phyloP scores from a whole-genome alignment of 176 grass and related monocot species.

The Carex scoparia region DNA sequence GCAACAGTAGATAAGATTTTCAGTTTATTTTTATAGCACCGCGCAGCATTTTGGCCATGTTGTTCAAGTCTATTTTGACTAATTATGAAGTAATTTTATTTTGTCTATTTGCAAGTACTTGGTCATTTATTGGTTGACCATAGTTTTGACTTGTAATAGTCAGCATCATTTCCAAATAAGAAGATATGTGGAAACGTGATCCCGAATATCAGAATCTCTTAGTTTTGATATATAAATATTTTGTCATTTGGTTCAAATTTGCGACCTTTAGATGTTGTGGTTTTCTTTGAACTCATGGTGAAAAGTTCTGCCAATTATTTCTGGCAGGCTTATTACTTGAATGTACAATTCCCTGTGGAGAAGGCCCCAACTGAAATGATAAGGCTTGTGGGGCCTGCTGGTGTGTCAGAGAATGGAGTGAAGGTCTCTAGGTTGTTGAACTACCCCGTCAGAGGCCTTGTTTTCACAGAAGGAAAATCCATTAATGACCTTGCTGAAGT shows the following conservation, averaged over 20 bases:
- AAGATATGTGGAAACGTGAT: background rate
- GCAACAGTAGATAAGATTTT: background rate
- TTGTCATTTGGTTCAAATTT: background rate
- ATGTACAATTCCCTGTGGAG: slow-evolving; percentile 85
- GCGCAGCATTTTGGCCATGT: background rate
- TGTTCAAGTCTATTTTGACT: background rate
- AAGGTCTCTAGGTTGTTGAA: slow-evolving; percentile 75
- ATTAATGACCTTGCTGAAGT: slow-evolving; percentile 61
- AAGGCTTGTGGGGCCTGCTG: slow-evolving; percentile 28
- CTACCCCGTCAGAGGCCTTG: slow-evolving; percentile 87
- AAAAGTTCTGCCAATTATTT: background rate
- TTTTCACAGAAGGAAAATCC: slow-evolving; percentile 65
- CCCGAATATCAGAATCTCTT: background rate
- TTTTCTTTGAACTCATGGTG: background rate
- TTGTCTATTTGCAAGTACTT: background rate
- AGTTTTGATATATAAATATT: background rate
- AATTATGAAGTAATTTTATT: background rate
- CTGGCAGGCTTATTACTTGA: slow-evolving; percentile 75
- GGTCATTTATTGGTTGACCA: background rate
- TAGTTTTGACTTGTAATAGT: background rate
- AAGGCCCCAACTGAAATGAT: slow-evolving; percentile 72
- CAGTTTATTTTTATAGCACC: background rate
- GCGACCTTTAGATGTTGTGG: background rate
- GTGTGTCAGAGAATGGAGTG: slow-evolving; percentile 40
- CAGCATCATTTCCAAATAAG: background rate